Percentiles rank a stretch among this genome's conserved stretches.
These are phyloP conservation scores for Linum tenue DNA, from an alignment of 345 rosid genomes.

Conservation along the genomic window DNA sequence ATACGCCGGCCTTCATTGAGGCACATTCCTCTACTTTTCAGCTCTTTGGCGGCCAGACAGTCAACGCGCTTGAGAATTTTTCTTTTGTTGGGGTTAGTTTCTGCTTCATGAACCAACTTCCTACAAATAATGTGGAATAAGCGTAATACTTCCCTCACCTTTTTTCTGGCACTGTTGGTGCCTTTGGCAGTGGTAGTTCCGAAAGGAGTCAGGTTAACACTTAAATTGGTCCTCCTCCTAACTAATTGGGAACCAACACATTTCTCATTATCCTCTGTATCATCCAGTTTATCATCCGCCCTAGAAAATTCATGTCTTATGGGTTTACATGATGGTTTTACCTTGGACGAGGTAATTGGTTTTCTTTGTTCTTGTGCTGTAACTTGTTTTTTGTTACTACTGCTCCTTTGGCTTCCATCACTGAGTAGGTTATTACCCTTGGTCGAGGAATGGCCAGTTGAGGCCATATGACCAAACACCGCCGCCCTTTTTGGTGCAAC, in stretches of 20 bases:
- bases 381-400: slow-evolving; percentile 24
- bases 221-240: slow-evolving; percentile 13
- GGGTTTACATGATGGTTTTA: slow-evolving; percentile 18
- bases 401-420: slow-evolving; percentile 22
- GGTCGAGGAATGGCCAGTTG: slow-evolving; percentile 17
- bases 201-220: slow-evolving; percentile 48
- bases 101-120: slow-evolving; percentile 65
- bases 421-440: slow-evolving; percentile 12
- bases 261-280: slow-evolving; percentile 15
- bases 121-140: slow-evolving; percentile 59
- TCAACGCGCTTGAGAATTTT: slow-evolving; percentile 42
- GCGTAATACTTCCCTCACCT: slow-evolving; percentile 74
- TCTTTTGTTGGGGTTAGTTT: slow-evolving; percentile 34
- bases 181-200: slow-evolving; percentile 19
- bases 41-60: slow-evolving; percentile 45
- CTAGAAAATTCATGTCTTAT: slow-evolving; percentile 12
- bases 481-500: slow-evolving; percentile 7
- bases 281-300: slow-evolving; percentile 2
- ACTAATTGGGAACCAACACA: slow-evolving; percentile 9
- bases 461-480: slow-evolving; percentile 32
- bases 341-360: slow-evolving; percentile 2
- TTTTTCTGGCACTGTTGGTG: slow-evolving; percentile 32
- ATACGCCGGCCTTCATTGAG: slow-evolving; percentile 35
- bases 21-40: slow-evolving; percentile 39
- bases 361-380: slow-evolving; percentile 5